These are phyloP conservation scores for Bipolaris gigantea DNA, from an alignment of 2,329 filamentous ascomycete species.

Conservation along the genomic window DNA sequence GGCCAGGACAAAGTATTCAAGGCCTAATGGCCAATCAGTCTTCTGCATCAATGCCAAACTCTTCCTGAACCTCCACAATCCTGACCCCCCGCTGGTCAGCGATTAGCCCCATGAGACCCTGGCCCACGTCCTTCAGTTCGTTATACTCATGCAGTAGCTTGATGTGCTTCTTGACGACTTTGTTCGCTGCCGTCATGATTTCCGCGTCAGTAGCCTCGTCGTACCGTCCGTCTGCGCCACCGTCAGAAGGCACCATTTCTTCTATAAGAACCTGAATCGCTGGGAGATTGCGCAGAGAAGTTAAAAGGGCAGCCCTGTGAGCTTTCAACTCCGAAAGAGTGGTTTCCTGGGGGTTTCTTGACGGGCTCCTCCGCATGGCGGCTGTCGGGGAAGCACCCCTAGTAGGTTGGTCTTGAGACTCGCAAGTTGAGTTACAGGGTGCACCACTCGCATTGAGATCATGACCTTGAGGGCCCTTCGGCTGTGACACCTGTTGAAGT, in stretches of 20 bases:
- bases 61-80: constrained; percentile 53
- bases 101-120: constrained; percentile 67
- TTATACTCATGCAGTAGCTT: constrained; percentile 69
- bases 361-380: constrained; percentile 3
- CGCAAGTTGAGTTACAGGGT: background rate
- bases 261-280: constrained; percentile 40
- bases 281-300: constrained; percentile 34
- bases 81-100: constrained; percentile 65
- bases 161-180: constrained; percentile 65
- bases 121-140: constrained; percentile 68
- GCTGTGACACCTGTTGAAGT: background rate
- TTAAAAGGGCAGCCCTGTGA: constrained; percentile 45
- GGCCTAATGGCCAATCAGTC: constrained; percentile 39
- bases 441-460: background rate
- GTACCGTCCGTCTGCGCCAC: constrained; percentile 9
- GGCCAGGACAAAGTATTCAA: background rate
- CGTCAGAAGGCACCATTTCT: constrained; percentile 29
- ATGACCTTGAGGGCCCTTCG: background rate
- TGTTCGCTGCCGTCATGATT: constrained; percentile 50
- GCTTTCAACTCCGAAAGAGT: constrained; percentile 53
- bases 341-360: constrained; percentile 48
- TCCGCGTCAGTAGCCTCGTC: constrained; percentile 37
- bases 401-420: background rate
- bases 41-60: constrained; percentile 50
- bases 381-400: background rate